Base-by-base conservation (phyloP, 2,329 filamentous ascomycete species). In the Alternaria viburni region DNA sequence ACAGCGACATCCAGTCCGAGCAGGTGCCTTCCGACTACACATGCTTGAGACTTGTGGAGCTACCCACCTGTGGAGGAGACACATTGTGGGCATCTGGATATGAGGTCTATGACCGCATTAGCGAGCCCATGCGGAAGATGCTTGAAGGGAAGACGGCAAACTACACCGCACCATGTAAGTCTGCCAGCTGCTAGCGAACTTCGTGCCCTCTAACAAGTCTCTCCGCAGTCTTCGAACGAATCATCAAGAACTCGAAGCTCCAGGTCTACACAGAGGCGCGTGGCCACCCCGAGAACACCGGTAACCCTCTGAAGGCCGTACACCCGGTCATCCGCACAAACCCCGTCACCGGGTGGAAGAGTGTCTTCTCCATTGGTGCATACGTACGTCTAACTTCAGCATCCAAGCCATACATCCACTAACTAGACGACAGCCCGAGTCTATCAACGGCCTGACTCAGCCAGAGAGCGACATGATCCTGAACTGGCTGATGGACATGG, bases 281-380 rank as follows among this genome's bases (percentile, higher is more conserved):
- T 25, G 86, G 86, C 5, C 77, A 82, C 0, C 84, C 85, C 0
- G 80, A 82, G 54, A 88, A 88, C 69, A 71, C 82, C 3, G 86
- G 86, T 6, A 69, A 69, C 4, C 75, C 81, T 3, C 71, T 87
- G 6, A 78, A 77, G 17, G 81, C 85, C 1, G 73, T 82, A 1
- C 86, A 88, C 66, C 86, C 86, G 0, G 81, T 87, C 3, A 77
- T 88, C 3, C 81, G 86, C 11, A 88, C 86, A 2, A 87, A 88
- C 64, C 86, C 86, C 0, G 85, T 88, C 0, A 88, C 86, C 0
- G 85, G 86, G 0, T 87, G 86, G 85, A 86, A 86, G 77, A 83
- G 80, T 64, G 74, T 86, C 5, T 86, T 77, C 54, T 75, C 76
- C 6, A 74, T 60, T n/a, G 82, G 83, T 2, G 49, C 73, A 74